Conservation (phyloP, 805 yeast genomes). For the Lachancea kluyveri region DNA sequence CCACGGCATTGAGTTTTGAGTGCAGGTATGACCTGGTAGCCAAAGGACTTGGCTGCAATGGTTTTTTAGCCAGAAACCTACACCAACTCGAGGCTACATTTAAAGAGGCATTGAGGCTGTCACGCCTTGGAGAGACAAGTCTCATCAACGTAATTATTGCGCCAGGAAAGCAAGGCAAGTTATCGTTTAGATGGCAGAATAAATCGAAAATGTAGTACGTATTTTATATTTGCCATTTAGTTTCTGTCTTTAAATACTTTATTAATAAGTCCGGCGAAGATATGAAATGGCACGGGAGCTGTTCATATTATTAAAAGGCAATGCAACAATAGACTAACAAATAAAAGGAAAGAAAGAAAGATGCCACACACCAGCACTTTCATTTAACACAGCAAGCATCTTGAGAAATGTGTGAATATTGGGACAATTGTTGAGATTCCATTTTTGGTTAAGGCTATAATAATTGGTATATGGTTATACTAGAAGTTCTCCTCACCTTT, state of each 20-base stretch:
- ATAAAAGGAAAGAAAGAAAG: too few species aligned
- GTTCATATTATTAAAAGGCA: too few species aligned
- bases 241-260: not conserved
- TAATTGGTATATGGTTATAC: too few species aligned
- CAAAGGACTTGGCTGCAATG: slow-evolving; percentile 49
- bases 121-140: slow-evolving; percentile 32
- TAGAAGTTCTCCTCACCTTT: too few species aligned
- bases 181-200: slow-evolving; percentile 68
- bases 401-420: too few species aligned
- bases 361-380: too few species aligned
- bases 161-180: slow-evolving; percentile 46
- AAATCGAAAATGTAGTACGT: slow-evolving; percentile 20
- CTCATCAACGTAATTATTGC: slow-evolving; percentile 59
- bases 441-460: too few species aligned
- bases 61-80: slow-evolving; percentile 39
- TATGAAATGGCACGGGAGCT: too few species aligned
- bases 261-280: too few species aligned
- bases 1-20: slow-evolving; percentile 53
- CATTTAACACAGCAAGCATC: too few species aligned
- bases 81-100: slow-evolving; percentile 34
- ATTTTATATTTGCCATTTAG: not conserved
- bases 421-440: too few species aligned
- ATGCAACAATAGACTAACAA: too few species aligned
- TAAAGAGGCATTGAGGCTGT: slow-evolving; percentile 32
- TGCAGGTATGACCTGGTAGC: slow-evolving; percentile 55